Base-by-base conservation (phyloP, 768 basidiomycete species). In the Collybia nuda region DNA sequence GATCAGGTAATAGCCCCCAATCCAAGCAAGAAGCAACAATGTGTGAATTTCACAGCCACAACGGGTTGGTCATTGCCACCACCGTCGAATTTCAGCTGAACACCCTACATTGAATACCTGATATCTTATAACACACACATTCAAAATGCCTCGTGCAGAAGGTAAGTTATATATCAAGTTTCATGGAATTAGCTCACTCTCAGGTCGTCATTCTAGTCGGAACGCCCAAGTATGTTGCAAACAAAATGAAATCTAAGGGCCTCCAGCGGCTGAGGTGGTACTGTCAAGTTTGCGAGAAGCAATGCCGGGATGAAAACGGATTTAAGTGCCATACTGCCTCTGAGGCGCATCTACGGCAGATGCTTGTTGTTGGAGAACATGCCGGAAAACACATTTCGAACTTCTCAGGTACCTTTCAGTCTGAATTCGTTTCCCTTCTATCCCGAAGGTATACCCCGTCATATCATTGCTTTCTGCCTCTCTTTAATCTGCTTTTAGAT, bases 211-310 rank as follows among this genome's bases (percentile, higher is more conserved):
- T 40, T 42, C 2, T 53, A 91, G 91, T 88, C 59, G 91, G 91
- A 64, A 92, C 91, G 5, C 89, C 91, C 21, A 93, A 93, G 70
- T 88, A 81, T 69, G 72, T 95, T 54, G 93, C 92, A 18, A 98
- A 98, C 69, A 89, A 92, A 70, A 95, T 96, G 89, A 98, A 98
- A 74, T 88, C 93, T 51, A 98, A 98, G 65, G 96, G 94, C 60
- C 77, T 96, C 43, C 96, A 97, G 69, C 85, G 93, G 62, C 82
- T 98, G 56, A 82, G 95, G 55, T 98, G 95, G 96, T 99, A 91
- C 72, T 98, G 96, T 63, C 96, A 99, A 78, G 92, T 98, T 57
- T 98, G 97, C 81, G 75, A 98, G 79, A 99, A 99, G 67, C 96
- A 98, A 70, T 98, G 96, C 68, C 78, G 95, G 65, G 91, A 98